Conservation (phyloP, 306 rosid genomes). For the Acacia acuminata region DNA sequence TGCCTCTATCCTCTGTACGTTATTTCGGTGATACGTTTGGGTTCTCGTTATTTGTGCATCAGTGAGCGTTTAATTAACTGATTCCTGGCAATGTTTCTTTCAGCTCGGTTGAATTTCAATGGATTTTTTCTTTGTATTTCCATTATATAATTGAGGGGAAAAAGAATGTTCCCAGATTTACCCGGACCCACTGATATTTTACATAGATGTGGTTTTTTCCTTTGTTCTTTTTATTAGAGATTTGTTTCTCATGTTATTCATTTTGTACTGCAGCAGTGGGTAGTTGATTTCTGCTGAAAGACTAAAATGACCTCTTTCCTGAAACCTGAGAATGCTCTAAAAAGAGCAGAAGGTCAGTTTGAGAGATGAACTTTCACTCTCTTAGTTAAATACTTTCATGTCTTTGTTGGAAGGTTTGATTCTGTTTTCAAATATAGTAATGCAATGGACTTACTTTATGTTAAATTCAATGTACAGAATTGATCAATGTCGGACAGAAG, state of each 20-base stretch:
- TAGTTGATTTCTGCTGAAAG: conserved; percentile 1
- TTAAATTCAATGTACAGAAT: conserved; percentile 49
- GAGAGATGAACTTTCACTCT: not conserved
- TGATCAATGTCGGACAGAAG: conserved; percentile 94
- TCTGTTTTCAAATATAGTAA: not conserved
- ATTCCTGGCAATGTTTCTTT: not conserved
- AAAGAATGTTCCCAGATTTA: not conserved
- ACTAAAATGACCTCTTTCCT: conserved; percentile 40
- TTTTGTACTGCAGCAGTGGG: not conserved
- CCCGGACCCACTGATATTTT: not conserved
- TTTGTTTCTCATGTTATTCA: not conserved
- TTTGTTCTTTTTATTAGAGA: not conserved
- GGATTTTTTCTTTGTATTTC: not conserved
- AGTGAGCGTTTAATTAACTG: not conserved
- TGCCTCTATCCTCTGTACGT: not conserved
- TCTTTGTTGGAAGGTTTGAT: not conserved
- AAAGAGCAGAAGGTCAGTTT: conserved; percentile 51
- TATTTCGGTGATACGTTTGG: not conserved
- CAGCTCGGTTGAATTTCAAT: not conserved
- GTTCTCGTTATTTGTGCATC: not conserved
- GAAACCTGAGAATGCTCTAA: conserved; percentile 55
- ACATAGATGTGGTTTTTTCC: not conserved
- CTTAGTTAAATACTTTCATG: not conserved
- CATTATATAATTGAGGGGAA: not conserved
- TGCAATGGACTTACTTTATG: not conserved